A percentile compares a stretch with the other conserved stretches of the same genome.
Evolutionary conservation across 2,329 filamentous ascomycete genomes (phyloP).

Genomic region (Teratosphaeria viscida): DNA sequence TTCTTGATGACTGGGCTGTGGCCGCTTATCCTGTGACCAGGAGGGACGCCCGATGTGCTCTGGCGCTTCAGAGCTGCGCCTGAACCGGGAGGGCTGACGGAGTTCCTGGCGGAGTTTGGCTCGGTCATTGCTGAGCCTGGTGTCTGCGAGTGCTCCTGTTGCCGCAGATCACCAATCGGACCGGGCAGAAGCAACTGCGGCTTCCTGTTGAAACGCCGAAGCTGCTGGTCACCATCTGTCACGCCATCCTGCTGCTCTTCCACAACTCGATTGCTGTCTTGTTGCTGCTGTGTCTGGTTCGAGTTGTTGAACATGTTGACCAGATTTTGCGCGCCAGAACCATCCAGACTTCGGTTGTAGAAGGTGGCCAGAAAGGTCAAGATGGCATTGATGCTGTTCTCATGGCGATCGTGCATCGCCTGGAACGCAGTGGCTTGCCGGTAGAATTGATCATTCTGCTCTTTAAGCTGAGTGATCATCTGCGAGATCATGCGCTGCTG

Average conservation of each 20-base stretch:
- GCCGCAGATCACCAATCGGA: constrained; percentile 20
- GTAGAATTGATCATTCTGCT: constrained; percentile 80
- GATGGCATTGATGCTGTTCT: constrained; percentile 98
- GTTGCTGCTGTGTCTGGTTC: constrained; percentile 23
- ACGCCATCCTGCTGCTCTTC: constrained; percentile 44
- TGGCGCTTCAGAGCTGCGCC: constrained; percentile 9
- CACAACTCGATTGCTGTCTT: constrained; percentile 39
- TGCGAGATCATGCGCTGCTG: constrained; percentile 79
- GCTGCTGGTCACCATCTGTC: constrained; percentile 21
- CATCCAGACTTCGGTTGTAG: constrained; percentile 85
- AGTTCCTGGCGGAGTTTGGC: constrained; percentile 18
- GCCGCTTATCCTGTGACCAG: constrained; percentile 6
- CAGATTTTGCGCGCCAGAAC: constrained; percentile 66
- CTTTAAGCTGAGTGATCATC: constrained; percentile 68
- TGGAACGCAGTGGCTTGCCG: constrained; percentile 84
- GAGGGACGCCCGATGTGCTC: constrained; percentile 9
- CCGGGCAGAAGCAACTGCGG: constrained; percentile 21
- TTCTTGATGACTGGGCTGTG: constrained; percentile 29
- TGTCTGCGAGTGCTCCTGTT: constrained; percentile 23
- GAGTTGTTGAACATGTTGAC: constrained; percentile 68
- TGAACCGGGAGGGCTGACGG: constrained; percentile 14
- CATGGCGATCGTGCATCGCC: constrained; percentile 85
- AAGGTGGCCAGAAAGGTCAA: constrained; percentile 93
- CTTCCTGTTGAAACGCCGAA: constrained; percentile 20
- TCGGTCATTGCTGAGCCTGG: constrained; percentile 13